A percentile compares a stretch with the other conserved stretches of the same genome.
Conservation (phyloP, 2,329 filamentous ascomycete genomes). For the Colletotrichum lindemuthianum region DNA sequence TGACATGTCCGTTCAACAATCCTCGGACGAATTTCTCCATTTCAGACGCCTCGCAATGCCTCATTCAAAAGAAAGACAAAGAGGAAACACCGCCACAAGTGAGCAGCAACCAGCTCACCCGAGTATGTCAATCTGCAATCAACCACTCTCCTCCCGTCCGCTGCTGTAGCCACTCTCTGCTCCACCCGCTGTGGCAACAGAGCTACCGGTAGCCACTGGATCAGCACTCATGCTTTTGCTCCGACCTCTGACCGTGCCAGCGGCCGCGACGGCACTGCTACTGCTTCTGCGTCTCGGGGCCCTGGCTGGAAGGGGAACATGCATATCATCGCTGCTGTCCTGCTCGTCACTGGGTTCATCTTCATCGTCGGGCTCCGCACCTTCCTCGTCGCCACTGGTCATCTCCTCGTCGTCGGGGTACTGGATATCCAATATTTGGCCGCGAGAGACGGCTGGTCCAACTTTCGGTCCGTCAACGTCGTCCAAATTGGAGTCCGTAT, state of each 20-base stretch:
- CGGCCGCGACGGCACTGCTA: slow-evolving; percentile 46
- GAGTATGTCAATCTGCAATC: not conserved
- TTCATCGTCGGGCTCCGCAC: slow-evolving; percentile 38
- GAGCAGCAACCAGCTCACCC: not conserved
- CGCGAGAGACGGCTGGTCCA: slow-evolving; percentile 7
- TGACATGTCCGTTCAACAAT: not conserved
- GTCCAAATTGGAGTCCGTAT: slow-evolving; percentile 42
- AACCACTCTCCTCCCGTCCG: slow-evolving; percentile 44
- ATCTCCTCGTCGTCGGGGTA: slow-evolving; percentile 53
- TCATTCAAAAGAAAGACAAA: not conserved
- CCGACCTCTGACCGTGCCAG: slow-evolving; percentile 43
- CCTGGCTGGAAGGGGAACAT: slow-evolving; percentile 38
- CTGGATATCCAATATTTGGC: slow-evolving; percentile 48
- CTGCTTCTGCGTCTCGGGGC: slow-evolving; percentile 36
- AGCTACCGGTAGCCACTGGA: slow-evolving; percentile 45
- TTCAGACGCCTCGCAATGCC: slow-evolving; percentile 16
- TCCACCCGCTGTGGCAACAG: slow-evolving; percentile 52
- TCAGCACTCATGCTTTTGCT: slow-evolving; percentile 47
- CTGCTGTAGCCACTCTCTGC: slow-evolving; percentile 51
- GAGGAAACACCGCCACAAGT: not conserved
- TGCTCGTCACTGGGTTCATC: slow-evolving; percentile 22
- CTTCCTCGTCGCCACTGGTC: slow-evolving; percentile 50
- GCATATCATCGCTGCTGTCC: slow-evolving; percentile 24
- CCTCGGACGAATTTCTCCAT: not conserved
- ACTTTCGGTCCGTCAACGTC: slow-evolving; percentile 42